These are phyloP conservation scores for Talaromyces nanjingensis DNA, from an alignment of 495 filamentous ascomycete species.

Conservation along the genomic window DNA sequence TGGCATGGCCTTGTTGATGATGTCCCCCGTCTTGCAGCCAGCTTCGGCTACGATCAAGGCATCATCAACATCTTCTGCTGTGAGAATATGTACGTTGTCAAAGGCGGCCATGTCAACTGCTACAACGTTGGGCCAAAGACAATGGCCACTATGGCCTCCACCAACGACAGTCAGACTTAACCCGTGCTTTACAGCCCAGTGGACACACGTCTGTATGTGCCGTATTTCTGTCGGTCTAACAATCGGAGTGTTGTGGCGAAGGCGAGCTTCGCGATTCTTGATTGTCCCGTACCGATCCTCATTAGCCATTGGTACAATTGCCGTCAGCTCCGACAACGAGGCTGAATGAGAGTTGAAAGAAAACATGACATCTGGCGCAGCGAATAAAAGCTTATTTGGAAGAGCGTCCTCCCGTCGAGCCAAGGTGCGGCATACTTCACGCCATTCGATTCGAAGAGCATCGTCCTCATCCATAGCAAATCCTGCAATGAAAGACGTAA, in stretches of 20 bases:
- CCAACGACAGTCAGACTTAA: constrained; percentile 47
- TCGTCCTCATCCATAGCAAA: constrained; percentile 35
- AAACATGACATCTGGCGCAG: constrained; percentile 44
- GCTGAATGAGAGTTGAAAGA: constrained; percentile 45
- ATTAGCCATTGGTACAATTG: constrained; percentile 37
- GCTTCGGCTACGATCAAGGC: constrained; percentile 42
- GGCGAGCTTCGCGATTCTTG: constrained; percentile 48
- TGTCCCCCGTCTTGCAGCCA: constrained; percentile 51
- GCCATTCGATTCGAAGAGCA: constrained; percentile 37
- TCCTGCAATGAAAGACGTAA: constrained; percentile 48
- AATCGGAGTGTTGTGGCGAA: constrained; percentile 33
- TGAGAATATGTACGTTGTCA: constrained; percentile 42
- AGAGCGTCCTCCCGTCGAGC: constrained; percentile 35
- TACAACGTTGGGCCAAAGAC: constrained; percentile 47
- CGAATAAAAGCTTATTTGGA: constrained; percentile 42
- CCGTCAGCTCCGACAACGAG: constrained; percentile 39
- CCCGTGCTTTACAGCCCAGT: constrained; percentile 49
- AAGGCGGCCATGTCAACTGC: constrained; percentile 54
- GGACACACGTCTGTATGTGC: constrained; percentile 50
- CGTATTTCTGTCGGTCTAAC: constrained; percentile 40
- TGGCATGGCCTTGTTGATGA: constrained; percentile 44
- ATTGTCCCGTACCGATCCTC: constrained; percentile 21
- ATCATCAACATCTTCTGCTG: constrained; percentile 6
- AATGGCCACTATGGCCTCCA: constrained; percentile 56
- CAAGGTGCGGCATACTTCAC: constrained; percentile 44